Evolutionary conservation across 129 eudicot genomes (phyloP).

Genomic region (Chrysanthemum makinoi): DNA sequence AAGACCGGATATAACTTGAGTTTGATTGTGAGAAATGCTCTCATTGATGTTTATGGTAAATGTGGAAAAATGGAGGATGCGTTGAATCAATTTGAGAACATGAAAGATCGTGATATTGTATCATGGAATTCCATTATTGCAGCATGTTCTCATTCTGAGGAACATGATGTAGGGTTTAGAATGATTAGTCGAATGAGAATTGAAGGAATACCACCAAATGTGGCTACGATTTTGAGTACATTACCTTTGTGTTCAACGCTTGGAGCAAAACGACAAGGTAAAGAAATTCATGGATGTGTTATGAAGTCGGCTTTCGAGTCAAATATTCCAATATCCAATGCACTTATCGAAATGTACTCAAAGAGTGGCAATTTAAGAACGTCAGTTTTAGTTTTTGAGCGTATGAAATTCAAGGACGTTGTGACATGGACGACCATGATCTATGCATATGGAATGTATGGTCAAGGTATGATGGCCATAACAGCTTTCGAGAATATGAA

Average conservation of each 20-base stretch:
- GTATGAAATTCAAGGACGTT: constrained; percentile 52
- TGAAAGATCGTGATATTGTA: constrained; percentile 53
- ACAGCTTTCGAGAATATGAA: constrained; percentile 60
- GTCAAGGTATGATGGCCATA: constrained; percentile 65
- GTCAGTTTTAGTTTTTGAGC: constrained; percentile 45
- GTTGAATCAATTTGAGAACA: constrained; percentile 53
- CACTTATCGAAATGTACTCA: constrained; percentile 81
- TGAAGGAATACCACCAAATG: constrained; percentile 48
- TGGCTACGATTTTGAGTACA: constrained; percentile 48
- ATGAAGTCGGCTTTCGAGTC: constrained; percentile 48
- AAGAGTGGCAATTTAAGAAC: constrained; percentile 56
- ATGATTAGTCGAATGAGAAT: constrained; percentile 51
- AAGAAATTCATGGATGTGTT: constrained; percentile 69
- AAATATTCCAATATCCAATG: constrained; percentile 48
- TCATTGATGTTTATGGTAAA: constrained; percentile 65
- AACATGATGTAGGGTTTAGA: constrained; percentile 43
- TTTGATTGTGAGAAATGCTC: constrained; percentile 57
- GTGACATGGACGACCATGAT: constrained; percentile 70
- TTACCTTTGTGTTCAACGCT: constrained; percentile 56
- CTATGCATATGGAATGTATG: constrained; percentile 69
- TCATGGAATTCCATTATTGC: constrained; percentile 69
- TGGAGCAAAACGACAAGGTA: constrained; percentile 67
- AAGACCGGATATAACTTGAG: constrained; percentile 53
- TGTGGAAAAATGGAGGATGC: constrained; percentile 49
- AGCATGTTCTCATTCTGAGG: constrained; percentile 51